Base-by-base conservation (phyloP, 2,329 filamentous ascomycete species). In the Penicillium decumbens region DNA sequence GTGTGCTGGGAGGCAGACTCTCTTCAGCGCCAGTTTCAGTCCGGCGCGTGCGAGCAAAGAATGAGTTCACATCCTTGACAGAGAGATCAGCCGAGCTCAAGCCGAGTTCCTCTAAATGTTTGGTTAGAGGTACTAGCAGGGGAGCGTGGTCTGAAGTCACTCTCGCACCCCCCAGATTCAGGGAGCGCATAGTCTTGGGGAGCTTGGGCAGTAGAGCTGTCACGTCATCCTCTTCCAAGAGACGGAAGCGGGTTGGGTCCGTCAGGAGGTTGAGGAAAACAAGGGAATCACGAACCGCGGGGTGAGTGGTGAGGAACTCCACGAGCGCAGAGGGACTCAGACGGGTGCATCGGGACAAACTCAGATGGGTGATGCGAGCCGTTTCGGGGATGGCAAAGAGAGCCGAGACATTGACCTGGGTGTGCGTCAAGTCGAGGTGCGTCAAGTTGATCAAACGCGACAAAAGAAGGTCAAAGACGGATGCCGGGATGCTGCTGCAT, bases 361-460 rank as follows among this genome's bases (percentile, higher is more conserved):
- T 91, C 46, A 93, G 74, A 65, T 93, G 88, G 1, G 85, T 90
- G 56, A 92, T 78, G 54, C 75, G 77, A 9, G 88, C 88, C 4
- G 84, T 84, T n/a, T 76, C 65, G 0, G 88, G 87, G 54, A 92
- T 87, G 18, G 81, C 82, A 58, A 80, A 74, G 13, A 93, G 76
- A 4, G 88, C 87, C 23, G 77, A 73, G 65, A 89, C 81, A 29
- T 84, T 90, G 60, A 93, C 82, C 57, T 85, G 81, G 1, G 88
- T 91, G 58, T 87, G 86, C 8, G 85, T 82, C n/a, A 91, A 77
- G 63, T 93, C 88, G 32, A 93, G 79, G 65, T 91, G 87, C 1
- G 88, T 92, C 46, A 90, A 73, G 47, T 79, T 76, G 24, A 75
- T 67, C 41, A 92, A 75, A n/a, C 82, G 81, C n/a, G 88, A 85